Conservation (phyloP, 768 basidiomycete genomes). For the Mycena leptocephala region DNA sequence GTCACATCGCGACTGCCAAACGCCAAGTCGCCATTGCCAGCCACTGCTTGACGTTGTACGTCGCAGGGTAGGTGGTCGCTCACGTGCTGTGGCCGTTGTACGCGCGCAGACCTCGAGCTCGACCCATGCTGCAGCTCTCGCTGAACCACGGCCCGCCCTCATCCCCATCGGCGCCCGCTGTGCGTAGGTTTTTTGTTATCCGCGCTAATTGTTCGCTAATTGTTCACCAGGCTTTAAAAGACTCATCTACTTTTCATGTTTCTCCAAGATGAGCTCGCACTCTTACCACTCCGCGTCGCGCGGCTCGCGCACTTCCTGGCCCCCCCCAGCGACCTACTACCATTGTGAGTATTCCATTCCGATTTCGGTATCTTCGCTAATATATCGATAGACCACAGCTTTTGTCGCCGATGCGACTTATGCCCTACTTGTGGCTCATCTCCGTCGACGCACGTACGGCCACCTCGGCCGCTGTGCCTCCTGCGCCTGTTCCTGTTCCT, state of each 20-base stretch:
- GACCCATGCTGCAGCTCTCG: not conserved
- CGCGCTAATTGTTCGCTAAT: slow-evolving; percentile 29
- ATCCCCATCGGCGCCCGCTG: slow-evolving; percentile 14
- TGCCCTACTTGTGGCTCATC: slow-evolving; percentile 4
- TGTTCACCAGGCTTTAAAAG: slow-evolving; percentile 17
- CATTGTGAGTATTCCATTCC: slow-evolving; percentile 7
- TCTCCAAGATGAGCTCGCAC: slow-evolving; percentile 17
- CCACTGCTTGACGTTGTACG: slow-evolving; percentile 28
- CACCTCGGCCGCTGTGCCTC: not conserved
- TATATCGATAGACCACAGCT: not conserved
- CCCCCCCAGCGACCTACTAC: slow-evolving; percentile 4
- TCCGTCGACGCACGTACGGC: not conserved
- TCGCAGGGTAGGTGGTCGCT: slow-evolving; percentile 4
- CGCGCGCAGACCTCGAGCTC: slow-evolving; percentile 11
- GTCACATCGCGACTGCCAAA: no score
- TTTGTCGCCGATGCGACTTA: slow-evolving; percentile 5
- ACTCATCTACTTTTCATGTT: not conserved
- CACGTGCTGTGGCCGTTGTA: slow-evolving; percentile 26
- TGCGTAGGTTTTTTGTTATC: slow-evolving; percentile 21
- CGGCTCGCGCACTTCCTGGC: slow-evolving; percentile 18
- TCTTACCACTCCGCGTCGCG: slow-evolving; percentile 20
- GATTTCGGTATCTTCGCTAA: not conserved
- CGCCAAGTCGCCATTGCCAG: no score
- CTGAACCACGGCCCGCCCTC: not conserved
- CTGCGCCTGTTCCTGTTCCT: not conserved